Percentiles rank a stretch among this genome's conserved stretches.
phyloP scores from a whole-genome alignment of 441 rosid genomes.

The Populus hybrid region DNA sequence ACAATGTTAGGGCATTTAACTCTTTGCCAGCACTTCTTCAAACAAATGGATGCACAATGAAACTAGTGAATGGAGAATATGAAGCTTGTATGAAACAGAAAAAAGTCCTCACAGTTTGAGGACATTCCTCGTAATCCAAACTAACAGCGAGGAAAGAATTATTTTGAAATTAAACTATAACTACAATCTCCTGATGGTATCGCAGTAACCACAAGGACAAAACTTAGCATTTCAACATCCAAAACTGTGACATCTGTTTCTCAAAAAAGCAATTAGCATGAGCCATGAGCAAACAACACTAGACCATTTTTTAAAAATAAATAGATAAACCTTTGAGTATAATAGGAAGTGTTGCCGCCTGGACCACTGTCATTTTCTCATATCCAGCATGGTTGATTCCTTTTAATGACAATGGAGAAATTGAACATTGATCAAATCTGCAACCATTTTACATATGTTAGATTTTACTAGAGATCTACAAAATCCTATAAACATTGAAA shows the following conservation, averaged over 20 bases:
- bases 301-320: not conserved
- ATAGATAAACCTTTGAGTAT: conserved; percentile 64
- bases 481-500: not conserved
- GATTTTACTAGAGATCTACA: conserved; percentile 7
- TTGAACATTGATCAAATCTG: conserved; percentile 75
- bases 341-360: conserved; percentile 84
- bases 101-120: not conserved
- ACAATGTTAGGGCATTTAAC: not conserved
- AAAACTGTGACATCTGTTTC: not conserved
- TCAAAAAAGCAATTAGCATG: not conserved
- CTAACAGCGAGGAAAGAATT: not conserved
- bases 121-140: not conserved
- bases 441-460: conserved; percentile 17
- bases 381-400: conserved; percentile 86
- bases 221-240: not conserved
- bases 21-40: not conserved
- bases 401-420: conserved; percentile 75
- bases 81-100: not conserved
- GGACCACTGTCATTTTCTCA: conserved; percentile 90
- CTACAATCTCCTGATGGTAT: not conserved
- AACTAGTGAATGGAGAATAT: not conserved
- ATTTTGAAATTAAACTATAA: not conserved
- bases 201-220: not conserved
- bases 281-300: not conserved
- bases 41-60: not conserved